These are phyloP conservation scores for Prorocentrum cordatum DNA, from an alignment of 169 alveolate genomes.

Conservation along the genomic window DNA sequence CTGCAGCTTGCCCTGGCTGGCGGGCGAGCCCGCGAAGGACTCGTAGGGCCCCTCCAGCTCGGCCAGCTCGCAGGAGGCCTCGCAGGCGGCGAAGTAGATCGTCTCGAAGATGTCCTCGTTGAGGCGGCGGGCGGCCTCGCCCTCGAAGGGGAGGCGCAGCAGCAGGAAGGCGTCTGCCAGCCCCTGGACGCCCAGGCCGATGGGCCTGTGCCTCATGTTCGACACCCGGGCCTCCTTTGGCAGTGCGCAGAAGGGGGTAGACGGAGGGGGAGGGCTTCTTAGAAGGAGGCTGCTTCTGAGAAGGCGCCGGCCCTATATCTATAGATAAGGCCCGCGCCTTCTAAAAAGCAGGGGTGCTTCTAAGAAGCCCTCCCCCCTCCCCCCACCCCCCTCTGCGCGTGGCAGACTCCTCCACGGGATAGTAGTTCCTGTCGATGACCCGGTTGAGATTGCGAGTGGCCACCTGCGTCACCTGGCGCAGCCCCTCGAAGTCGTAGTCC, in stretches of 20 bases:
- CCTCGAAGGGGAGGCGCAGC: conserved; percentile 92
- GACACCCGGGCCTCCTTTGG: conserved; percentile 90
- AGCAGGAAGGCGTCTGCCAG: conserved; percentile 95
- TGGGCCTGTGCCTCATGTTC: conserved; percentile 90
- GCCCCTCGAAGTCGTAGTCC: conserved; percentile 77
- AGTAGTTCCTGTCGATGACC: conserved; percentile 90
- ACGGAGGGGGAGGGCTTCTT: too few relatives aligned
- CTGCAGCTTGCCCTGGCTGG: conserved; percentile 91
- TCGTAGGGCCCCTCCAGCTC: conserved; percentile 88
- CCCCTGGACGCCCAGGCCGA: conserved; percentile 81
- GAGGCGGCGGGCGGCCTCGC: conserved; percentile 86
- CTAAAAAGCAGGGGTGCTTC: too few relatives aligned
- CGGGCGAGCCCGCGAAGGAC: conserved; percentile 93
- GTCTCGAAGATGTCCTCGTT: conserved; percentile 92
- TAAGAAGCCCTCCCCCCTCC: too few relatives aligned
- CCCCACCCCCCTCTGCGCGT: too few relatives aligned
- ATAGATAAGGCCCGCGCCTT: too few relatives aligned
- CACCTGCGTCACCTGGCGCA: conserved; percentile 63
- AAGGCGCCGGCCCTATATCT: too few relatives aligned
- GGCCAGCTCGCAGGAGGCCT: conserved; percentile 91
- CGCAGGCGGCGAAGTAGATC: conserved; percentile 94
- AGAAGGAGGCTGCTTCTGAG: too few relatives aligned
- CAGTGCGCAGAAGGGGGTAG: too few relatives aligned
- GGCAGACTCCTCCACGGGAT: too few relatives aligned
- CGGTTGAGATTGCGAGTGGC: conserved; percentile 88